phyloP scores from a whole-genome alignment of 768 basidiomycete species.

The Tricholoma hemisulphureum region DNA sequence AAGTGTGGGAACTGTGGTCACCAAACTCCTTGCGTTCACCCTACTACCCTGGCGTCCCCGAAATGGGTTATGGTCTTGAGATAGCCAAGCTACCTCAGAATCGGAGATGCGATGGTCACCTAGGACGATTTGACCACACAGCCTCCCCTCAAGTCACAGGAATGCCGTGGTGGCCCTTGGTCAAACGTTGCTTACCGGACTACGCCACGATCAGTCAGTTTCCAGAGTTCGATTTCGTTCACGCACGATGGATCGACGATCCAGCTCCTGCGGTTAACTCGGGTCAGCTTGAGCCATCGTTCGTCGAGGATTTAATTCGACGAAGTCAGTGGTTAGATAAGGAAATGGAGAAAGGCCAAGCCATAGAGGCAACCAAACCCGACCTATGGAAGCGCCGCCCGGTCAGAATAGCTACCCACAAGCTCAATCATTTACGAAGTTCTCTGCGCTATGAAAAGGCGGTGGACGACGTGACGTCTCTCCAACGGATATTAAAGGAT shows the following conservation, averaged over 20 bases:
- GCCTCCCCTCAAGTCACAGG: conserved; percentile 6
- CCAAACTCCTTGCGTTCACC: neutral
- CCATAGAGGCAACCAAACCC: neutral
- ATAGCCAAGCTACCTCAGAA: neutral
- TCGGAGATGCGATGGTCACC: conserved; percentile 10
- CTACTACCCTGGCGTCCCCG: conserved; percentile 9
- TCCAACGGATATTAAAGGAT: neutral
- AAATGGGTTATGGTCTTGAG: neutral
- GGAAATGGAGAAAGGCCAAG: neutral
- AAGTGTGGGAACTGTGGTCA: neutral
- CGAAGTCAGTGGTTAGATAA: neutral
- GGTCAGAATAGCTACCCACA: no score
- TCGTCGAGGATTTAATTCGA: neutral
- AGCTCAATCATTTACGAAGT: neutral
- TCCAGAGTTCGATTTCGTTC: neutral
- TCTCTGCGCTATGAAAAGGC: neutral
- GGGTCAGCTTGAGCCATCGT: neutral
- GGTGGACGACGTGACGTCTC: neutral
- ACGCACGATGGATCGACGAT: neutral
- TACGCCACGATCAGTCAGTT: neutral
- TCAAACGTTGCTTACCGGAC: neutral
- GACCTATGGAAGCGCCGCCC: neutral
- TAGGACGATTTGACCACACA: conserved; percentile 13
- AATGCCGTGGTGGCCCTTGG: neutral
- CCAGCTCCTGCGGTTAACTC: neutral